Evolutionary conservation across 139 green algal genomes (phyloP).

Genomic region (Zygnema circumcarinatum): DNA sequence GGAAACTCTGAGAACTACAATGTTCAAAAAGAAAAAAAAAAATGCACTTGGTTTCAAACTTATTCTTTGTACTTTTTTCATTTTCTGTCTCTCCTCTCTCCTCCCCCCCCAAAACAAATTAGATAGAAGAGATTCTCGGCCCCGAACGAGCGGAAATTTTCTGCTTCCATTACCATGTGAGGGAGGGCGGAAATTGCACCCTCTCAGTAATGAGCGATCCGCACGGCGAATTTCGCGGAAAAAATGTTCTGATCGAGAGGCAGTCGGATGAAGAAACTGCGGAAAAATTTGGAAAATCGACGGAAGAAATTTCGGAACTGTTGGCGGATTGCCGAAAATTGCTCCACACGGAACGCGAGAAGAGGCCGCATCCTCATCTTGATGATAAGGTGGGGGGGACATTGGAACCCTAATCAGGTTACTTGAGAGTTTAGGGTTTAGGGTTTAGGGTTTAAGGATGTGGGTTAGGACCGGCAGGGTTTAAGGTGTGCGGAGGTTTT

Average conservation of each 20-base stretch:
- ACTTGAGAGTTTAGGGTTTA: no score
- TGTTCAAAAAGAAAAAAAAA: no score
- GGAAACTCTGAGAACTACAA: no score
- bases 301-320: conserved; percentile 51
- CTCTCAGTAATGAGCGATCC: conserved; percentile 76
- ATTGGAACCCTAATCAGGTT: no score
- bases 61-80: background rate
- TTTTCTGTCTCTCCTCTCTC: conserved; percentile 13
- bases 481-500: no score
- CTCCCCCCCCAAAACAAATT: background rate
- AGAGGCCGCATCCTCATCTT: conserved; percentile 74
- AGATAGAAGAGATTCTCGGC: conserved; percentile 72
- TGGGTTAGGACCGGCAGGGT: no score
- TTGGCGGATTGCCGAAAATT: conserved; percentile 68
- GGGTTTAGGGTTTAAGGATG: no score
- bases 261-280: conserved; percentile 63
- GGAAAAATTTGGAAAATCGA: conserved; percentile 42
- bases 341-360: conserved; percentile 67
- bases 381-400: conserved; percentile 82
- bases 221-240: conserved; percentile 82
- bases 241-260: conserved; percentile 76
- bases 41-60: background rate
- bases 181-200: conserved; percentile 68
- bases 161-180: conserved; percentile 71
- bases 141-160: conserved; percentile 57